phyloP scores from a whole-genome alignment of 495 filamentous ascomycete genomes.

The Lichenothelia convexa region DNA sequence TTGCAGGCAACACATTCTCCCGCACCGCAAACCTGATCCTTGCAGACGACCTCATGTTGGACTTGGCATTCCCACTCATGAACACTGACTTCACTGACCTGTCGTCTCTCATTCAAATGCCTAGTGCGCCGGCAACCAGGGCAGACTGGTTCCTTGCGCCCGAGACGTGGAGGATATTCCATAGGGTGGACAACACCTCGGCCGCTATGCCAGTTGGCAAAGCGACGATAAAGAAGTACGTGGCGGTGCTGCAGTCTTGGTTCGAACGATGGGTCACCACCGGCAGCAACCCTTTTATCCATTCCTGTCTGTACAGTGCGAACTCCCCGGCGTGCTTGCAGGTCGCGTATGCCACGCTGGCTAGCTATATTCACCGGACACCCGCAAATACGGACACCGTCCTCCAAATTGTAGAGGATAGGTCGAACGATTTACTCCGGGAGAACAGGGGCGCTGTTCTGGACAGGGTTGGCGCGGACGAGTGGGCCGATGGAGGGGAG shows the following conservation, averaged over 20 bases:
- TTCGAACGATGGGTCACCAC: slow-evolving; percentile 8
- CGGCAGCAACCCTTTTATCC: slow-evolving; percentile 10
- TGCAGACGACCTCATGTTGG: slow-evolving; percentile 5
- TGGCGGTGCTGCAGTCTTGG: slow-evolving; percentile 7
- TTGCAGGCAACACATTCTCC: slow-evolving; percentile 3
- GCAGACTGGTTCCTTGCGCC: slow-evolving; percentile 8
- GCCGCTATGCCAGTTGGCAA: slow-evolving; percentile 3
- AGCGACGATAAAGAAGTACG: slow-evolving; percentile 2
- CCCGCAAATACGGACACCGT: slow-evolving; percentile 8
- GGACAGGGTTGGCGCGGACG: slow-evolving; percentile 6
- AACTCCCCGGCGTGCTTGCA: slow-evolving; percentile 8
- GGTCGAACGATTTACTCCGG: slow-evolving; percentile 5
- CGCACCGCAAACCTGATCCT: slow-evolving; percentile 4
- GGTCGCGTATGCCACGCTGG: slow-evolving; percentile 10
- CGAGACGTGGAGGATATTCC: slow-evolving; percentile 8
- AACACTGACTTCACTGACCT: slow-evolving; percentile 4
- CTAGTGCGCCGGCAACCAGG: slow-evolving; percentile 4
- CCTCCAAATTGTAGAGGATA: slow-evolving; percentile 10
- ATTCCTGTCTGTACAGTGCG: slow-evolving; percentile 6
- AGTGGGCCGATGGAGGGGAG: slow-evolving; percentile 5
- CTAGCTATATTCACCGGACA: slow-evolving; percentile 8
- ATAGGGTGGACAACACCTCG: slow-evolving; percentile 4
- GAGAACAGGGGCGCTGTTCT: slow-evolving; percentile 7
- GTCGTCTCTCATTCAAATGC: slow-evolving; percentile 2
- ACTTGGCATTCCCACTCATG: slow-evolving; percentile 5